phyloP scores from a whole-genome alignment of 768 basidiomycete genomes.

The Tulasnella sp. region DNA sequence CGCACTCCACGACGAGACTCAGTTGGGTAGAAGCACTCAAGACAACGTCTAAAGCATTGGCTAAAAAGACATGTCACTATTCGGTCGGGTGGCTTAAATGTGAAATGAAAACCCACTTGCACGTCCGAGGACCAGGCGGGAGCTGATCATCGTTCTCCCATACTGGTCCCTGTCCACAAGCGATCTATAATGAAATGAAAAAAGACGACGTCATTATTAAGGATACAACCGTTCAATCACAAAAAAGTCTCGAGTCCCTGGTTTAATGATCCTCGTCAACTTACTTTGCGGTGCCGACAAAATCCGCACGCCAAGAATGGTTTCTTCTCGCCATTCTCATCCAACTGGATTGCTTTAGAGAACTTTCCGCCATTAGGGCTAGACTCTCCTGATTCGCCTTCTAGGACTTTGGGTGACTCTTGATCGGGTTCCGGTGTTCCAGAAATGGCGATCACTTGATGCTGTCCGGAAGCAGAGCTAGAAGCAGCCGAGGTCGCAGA shows the following conservation, averaged over 20 bases:
- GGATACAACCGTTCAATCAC: not conserved
- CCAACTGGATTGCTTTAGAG: too few relatives aligned
- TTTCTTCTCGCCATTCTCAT: constrained; percentile 6
- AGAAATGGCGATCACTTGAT: too few relatives aligned
- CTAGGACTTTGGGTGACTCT: too few relatives aligned
- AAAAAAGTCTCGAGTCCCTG: too few relatives aligned
- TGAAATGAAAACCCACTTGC: not conserved
- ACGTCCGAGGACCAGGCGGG: constrained; percentile 10
- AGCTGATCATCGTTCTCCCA: not conserved
- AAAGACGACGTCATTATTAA: not conserved
- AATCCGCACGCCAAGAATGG: constrained; percentile 13
- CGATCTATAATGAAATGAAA: not conserved
- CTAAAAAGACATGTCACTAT: not conserved
- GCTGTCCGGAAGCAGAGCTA: too few relatives aligned
- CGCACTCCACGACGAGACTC: constrained; percentile 9
- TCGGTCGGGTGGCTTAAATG: not conserved
- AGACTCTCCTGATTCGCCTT: too few relatives aligned
- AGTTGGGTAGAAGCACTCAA: constrained; percentile 7
- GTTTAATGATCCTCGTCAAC: too few relatives aligned
- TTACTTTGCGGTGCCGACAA: constrained; percentile 8
- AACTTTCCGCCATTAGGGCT: too few relatives aligned
- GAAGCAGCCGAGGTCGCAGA: too few relatives aligned
- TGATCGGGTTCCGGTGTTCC: too few relatives aligned
- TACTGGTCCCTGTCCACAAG: constrained; percentile 5
- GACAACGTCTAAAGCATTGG: constrained; percentile 9